phyloP scores from a whole-genome alignment of 148 eudicot genomes.

The Bassia scoparia region DNA sequence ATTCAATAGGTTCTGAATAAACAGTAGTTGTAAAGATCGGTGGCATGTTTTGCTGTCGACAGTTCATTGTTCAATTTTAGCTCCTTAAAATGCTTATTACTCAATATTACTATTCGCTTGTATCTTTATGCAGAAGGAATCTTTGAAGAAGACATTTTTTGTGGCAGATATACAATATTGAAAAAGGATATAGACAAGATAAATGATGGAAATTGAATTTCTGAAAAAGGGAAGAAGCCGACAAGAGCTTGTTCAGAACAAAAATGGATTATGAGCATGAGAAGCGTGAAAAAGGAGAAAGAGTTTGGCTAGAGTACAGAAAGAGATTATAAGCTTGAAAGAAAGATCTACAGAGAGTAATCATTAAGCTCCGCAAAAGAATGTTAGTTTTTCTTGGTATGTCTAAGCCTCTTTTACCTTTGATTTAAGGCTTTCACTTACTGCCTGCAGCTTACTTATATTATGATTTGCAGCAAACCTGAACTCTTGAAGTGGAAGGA shows the following conservation, averaged over 20 bases:
- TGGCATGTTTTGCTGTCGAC: background rate
- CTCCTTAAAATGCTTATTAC: background rate
- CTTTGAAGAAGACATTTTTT: slow-evolving; percentile 73
- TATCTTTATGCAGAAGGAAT: slow-evolving; percentile 68
- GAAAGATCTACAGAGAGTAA: slow-evolving; percentile 66
- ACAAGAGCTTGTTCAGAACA: slow-evolving; percentile 71
- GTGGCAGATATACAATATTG: slow-evolving; percentile 84
- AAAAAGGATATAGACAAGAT: slow-evolving; percentile 63
- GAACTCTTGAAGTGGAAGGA: slow-evolving; percentile 70
- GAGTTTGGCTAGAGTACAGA: slow-evolving; percentile 66
- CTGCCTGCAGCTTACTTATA: slow-evolving; percentile 9
- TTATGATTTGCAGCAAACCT: slow-evolving; percentile 62
- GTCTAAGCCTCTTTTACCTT: slow-evolving; percentile 7
- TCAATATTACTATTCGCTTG: background rate
- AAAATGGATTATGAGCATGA: slow-evolving; percentile 60
- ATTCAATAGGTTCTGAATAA: slow-evolving; percentile 1
- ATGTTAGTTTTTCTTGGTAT: slow-evolving; percentile 39
- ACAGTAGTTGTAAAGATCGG: slow-evolving; percentile 1
- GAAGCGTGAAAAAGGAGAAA: slow-evolving; percentile 59
- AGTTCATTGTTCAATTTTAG: background rate
- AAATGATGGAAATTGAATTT: slow-evolving; percentile 51
- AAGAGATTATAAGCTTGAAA: slow-evolving; percentile 69
- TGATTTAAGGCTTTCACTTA: slow-evolving; percentile 1
- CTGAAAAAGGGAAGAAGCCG: slow-evolving; percentile 55
- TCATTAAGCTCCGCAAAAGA: slow-evolving; percentile 62